Evolutionary conservation across 208 protist genomes (phyloP).

Genomic region (Trypanosoma scelopori): DNA sequence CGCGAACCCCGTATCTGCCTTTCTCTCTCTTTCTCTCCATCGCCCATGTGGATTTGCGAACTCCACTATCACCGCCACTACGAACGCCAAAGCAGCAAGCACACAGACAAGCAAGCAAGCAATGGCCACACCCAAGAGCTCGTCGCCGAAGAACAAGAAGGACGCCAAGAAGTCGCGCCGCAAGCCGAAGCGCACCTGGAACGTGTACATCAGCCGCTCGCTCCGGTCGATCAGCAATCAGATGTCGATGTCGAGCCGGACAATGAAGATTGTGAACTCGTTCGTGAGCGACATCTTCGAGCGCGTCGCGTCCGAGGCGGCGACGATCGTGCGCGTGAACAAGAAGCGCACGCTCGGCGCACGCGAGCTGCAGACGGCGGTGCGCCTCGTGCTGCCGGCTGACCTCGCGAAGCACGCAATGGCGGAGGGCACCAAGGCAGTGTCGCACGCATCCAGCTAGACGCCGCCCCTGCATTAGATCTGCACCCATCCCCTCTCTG

Average conservation of each 20-base stretch:
- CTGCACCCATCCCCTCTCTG: constrained; percentile 1
- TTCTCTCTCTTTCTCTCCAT: constrained; percentile 5
- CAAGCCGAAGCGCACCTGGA: constrained; percentile 79
- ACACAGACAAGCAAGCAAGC: constrained; percentile 1
- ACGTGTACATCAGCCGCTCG: constrained; percentile 90
- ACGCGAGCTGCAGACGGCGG: constrained; percentile 96
- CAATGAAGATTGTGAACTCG: constrained; percentile 98
- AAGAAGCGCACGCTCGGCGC: constrained; percentile 95
- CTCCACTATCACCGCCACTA: background rate
- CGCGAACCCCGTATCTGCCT: background rate
- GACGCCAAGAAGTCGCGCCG: constrained; percentile 56
- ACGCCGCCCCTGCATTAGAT: background rate
- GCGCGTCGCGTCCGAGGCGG: constrained; percentile 94
- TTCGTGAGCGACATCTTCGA: constrained; percentile 98
- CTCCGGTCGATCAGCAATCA: constrained; percentile 96
- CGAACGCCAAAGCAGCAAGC: too few relatives aligned
- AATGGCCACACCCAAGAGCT: constrained; percentile 56
- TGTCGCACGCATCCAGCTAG: constrained; percentile 54
- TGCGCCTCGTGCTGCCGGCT: constrained; percentile 96
- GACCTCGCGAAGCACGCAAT: constrained; percentile 99
- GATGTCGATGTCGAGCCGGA: constrained; percentile 94
- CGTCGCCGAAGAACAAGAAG: constrained; percentile 27
- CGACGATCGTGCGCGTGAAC: constrained; percentile 93
- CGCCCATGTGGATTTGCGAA: background rate
- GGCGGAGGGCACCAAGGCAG: constrained; percentile 98